phyloP scores from a whole-genome alignment of 139 green algal species.

The Tetradesmus obliquus region DNA sequence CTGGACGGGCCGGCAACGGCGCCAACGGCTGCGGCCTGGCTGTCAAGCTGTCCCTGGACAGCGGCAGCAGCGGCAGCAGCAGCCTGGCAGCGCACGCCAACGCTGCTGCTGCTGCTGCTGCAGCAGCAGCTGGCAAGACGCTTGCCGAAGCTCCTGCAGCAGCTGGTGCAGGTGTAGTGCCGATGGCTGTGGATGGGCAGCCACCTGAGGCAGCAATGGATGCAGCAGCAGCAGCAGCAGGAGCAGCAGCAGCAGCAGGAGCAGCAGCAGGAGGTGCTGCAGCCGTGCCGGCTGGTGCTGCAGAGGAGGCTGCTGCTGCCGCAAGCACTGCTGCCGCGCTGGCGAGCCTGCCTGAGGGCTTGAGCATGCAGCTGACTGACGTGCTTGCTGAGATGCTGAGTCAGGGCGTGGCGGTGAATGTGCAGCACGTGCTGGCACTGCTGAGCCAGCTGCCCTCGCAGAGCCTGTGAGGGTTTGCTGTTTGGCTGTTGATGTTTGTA shows the following conservation, averaged over 20 bases:
- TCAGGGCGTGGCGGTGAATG: background rate
- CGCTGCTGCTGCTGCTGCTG: background rate
- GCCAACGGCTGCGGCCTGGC: background rate
- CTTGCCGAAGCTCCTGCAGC: background rate
- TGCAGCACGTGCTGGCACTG: background rate
- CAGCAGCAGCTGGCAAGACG: background rate
- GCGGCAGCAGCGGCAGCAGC: background rate
- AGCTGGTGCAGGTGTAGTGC: background rate
- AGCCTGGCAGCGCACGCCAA: background rate
- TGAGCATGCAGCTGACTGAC: background rate
- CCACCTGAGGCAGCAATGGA: background rate
- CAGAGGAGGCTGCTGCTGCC: background rate
- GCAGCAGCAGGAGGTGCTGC: background rate
- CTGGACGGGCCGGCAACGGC: background rate
- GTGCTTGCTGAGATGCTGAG: background rate
- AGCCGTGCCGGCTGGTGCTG: background rate
- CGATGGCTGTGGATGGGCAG: background rate
- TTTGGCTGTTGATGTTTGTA: too few relatives aligned
- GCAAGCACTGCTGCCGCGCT: background rate
- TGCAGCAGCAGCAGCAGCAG: background rate
- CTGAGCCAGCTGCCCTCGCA: background rate
- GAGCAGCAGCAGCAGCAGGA: background rate
- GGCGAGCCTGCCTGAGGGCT: background rate
- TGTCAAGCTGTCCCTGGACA: background rate
- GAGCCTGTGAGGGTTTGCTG: background rate